Evolutionary conservation across 1,284 basidiomycete species (phyloP).

Genomic region (Rhodofomes roseus): DNA sequence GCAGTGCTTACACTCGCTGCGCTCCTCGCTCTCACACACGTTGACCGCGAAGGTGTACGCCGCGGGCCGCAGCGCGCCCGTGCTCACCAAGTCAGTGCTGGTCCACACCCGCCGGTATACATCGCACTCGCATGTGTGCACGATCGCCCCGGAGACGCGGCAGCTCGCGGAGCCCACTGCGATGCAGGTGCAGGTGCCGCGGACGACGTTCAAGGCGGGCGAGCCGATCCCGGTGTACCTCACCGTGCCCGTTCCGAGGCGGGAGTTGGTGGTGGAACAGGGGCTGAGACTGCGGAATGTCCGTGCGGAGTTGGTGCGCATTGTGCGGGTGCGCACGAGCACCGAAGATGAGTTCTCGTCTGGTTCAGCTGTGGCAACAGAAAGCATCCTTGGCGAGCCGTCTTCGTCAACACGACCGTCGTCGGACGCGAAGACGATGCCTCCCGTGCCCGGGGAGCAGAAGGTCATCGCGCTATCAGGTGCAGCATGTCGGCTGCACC

Average conservation of each 20-base stretch:
- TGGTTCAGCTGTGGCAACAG: neutral
- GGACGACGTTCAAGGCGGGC: constrained; percentile 61
- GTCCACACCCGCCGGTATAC: constrained; percentile 75
- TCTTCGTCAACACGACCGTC: constrained; percentile 15
- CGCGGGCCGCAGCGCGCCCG: constrained; percentile 33
- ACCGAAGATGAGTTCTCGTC: constrained; percentile 19
- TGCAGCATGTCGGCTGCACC: constrained; percentile 76
- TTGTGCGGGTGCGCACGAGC: constrained; percentile 45
- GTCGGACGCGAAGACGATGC: constrained; percentile 17
- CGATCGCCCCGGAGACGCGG: constrained; percentile 55
- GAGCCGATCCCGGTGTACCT: constrained; percentile 76
- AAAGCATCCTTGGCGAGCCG: constrained; percentile 5
- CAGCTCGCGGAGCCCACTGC: constrained; percentile 56
- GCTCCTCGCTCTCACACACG: constrained; percentile 63
- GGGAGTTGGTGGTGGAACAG: constrained; percentile 58
- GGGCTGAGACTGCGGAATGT: constrained; percentile 72
- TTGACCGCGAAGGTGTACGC: constrained; percentile 65
- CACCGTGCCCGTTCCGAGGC: constrained; percentile 65
- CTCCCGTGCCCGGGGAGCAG: constrained; percentile 28
- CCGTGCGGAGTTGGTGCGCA: constrained; percentile 66
- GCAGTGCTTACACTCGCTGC: constrained; percentile 69
- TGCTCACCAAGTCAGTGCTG: constrained; percentile 51
- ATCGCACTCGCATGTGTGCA: constrained; percentile 53
- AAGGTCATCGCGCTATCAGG: constrained; percentile 67
- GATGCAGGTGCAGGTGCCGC: constrained; percentile 66